These are phyloP conservation scores for Suillus ampliporus DNA, from an alignment of 768 basidiomycete species.

Conservation along the genomic window DNA sequence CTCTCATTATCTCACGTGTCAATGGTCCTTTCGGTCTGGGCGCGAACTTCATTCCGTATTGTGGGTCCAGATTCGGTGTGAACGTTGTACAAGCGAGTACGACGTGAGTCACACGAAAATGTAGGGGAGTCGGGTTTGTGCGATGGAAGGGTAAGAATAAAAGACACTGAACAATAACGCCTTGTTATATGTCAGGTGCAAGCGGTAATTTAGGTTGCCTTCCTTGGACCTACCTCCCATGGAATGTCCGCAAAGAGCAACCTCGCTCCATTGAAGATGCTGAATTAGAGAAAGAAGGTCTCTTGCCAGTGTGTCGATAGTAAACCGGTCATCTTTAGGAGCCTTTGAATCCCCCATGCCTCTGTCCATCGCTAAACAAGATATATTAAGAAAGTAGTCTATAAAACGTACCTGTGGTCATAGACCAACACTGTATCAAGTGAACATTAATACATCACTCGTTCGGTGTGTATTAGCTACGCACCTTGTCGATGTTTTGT, in stretches of 20 bases:
- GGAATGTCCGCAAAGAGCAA: slow-evolving; percentile 54
- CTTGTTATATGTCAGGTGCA: slow-evolving; percentile 27
- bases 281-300: slow-evolving; percentile 49
- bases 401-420: slow-evolving; percentile 42
- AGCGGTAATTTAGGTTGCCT: neutral
- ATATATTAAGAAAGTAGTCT: neutral
- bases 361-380: slow-evolving; percentile 24
- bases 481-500: slow-evolving; percentile 2
- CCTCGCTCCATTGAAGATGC: slow-evolving; percentile 45
- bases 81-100: slow-evolving; percentile 43
- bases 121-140: slow-evolving; percentile 39
- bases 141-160: slow-evolving; percentile 48
- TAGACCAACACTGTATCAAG: slow-evolving; percentile 45
- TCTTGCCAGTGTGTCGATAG: slow-evolving; percentile 51
- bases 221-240: slow-evolving; percentile 50
- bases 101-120: slow-evolving; percentile 48
- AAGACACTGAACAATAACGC: slow-evolving; percentile 50
- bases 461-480: neutral
- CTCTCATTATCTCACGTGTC: slow-evolving; percentile 38
- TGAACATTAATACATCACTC: too few relatives aligned
- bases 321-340: slow-evolving; percentile 43
- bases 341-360: slow-evolving; percentile 53
- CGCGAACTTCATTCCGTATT: slow-evolving; percentile 37
- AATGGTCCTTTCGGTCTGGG: slow-evolving; percentile 19
- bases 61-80: slow-evolving; percentile 33